Evolutionary conservation across 345 rosid genomes (phyloP).

Genomic region (Streptanthus diversifolius): DNA sequence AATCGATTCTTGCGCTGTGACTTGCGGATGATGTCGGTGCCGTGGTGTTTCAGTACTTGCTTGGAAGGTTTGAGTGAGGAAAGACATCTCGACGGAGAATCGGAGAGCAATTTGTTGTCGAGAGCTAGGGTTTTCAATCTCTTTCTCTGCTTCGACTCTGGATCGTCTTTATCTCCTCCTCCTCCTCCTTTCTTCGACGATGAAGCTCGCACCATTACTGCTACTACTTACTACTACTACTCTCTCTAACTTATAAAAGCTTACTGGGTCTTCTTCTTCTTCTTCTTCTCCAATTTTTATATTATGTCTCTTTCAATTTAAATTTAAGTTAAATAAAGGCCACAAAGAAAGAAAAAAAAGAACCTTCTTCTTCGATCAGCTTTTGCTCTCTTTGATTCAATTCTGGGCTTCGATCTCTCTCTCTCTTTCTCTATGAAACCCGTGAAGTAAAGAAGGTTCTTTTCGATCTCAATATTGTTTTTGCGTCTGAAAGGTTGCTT

Average conservation of each 20-base stretch:
- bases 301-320: neutral
- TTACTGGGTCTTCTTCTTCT: neutral
- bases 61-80: slow-evolving; percentile 55
- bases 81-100: slow-evolving; percentile 44
- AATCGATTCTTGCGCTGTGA: slow-evolving; percentile 80
- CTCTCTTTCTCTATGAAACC: neutral
- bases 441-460: neutral
- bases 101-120: slow-evolving; percentile 45
- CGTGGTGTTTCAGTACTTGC: slow-evolving; percentile 66
- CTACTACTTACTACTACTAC: slow-evolving; percentile 35
- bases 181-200: slow-evolving; percentile 40
- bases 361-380: neutral
- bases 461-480: slow-evolving; percentile 3
- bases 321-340: neutral
- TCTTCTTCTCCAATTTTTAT: neutral
- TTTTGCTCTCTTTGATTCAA: neutral
- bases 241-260: neutral
- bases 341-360: neutral
- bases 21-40: slow-evolving; percentile 68
- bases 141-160: slow-evolving; percentile 32
- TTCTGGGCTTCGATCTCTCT: neutral
- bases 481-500: neutral
- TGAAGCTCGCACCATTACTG: slow-evolving; percentile 45
- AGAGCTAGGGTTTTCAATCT: slow-evolving; percentile 62
- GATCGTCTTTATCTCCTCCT: slow-evolving; percentile 27